Evolutionary conservation across 306 rosid genomes (phyloP), one percentile per base, ranked within the genome.

Genomic region (Sicyos edulis): DNA sequence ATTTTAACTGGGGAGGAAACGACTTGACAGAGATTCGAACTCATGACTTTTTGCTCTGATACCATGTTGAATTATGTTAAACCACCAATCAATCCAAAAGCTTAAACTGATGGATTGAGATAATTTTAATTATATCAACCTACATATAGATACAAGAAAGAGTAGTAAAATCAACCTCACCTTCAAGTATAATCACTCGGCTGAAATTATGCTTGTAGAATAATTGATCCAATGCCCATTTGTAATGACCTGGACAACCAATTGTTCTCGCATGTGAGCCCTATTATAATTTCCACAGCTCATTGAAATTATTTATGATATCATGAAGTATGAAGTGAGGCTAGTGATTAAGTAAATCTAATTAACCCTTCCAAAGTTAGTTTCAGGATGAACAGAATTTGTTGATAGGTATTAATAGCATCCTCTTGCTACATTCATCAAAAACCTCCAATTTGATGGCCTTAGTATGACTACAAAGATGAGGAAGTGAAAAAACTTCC

Each of bases 101-200:
- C n/a, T n/a, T n/a, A n/a, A n/a, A n/a, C n/a, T n/a, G n/a, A n/a
- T n/a, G n/a, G n/a, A n/a, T n/a, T n/a, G n/a, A n/a, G n/a, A n/a
- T n/a, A n/a, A n/a, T n/a, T n/a, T n/a, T n/a, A n/a, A n/a, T n/a
- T n/a, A n/a, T n/a, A n/a, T n/a, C n/a, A n/a, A n/a, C n/a, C n/a
- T n/a, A n/a, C 15, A 2, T 40, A 6, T 10, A 47, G 59, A 42
- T 40, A 58, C 24, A 59, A 8, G 55, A 59, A 22, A 24, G 19
- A 47, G 21, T 16, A 78, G 76, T 78, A 42, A 83, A 66, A 74
- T 72, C 32, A 56, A 75, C 70, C 81, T 86, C 82, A 90, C 98
- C 98, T 88, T 93, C 98, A 71, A 93, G 98, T 70, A 92, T 92
- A 86, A 90, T 87, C 17, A 90, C 92, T 58, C 90, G 80, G 74